Evolutionary conservation across 148 eudicot genomes (phyloP), one percentile per base, ranked within the genome.

Genomic region (Diospyros kaki): DNA sequence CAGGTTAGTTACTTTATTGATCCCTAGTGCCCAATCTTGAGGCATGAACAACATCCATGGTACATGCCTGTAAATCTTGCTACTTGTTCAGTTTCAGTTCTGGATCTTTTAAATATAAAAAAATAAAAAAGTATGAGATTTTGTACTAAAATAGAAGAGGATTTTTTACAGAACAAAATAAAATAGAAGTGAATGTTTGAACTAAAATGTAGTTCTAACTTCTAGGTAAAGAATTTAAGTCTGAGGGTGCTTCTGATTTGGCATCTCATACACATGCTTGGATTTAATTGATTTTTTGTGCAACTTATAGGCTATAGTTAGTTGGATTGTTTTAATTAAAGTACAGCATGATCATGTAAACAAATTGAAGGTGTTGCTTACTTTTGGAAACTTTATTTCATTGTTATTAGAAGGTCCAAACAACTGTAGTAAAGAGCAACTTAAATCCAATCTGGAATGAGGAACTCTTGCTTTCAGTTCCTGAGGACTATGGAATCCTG

Each of bases 371-470:
- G 14, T 40, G 60, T n/a, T 66, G 38, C 54, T 50, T 70, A n/a
- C 2, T 72, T 61, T 48, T 58, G 81, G 38, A 81, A 77, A 73
- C 69, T 77, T 48, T 55, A 75, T 61, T 56, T 73, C 68, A 44
- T 58, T 73, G 50, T 81, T 77, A 79, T 51, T 79, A 94, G 98
- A 90, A 84, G 56, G 92, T 83, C 17, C 96, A 92, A 83, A 87
- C 98, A 15, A 53, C 79, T 61, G 86, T 94, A 39, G 68, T 81
- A 13, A 85, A 65, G 81, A 94, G 98, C 87, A 94, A 90, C 81
- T 76, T 94, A 79, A 92, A 94, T 83, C 98, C 98, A 9, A 73
- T 89, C 75, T 94, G 97, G 98, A 87, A 94, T 62, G 91, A 92
- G 80, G 97, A 92, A 76, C 90, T 94, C 58, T 90, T 89, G 92